Conservation (phyloP, 768 basidiomycete species). For the Psilocybe subaeruginosa region DNA sequence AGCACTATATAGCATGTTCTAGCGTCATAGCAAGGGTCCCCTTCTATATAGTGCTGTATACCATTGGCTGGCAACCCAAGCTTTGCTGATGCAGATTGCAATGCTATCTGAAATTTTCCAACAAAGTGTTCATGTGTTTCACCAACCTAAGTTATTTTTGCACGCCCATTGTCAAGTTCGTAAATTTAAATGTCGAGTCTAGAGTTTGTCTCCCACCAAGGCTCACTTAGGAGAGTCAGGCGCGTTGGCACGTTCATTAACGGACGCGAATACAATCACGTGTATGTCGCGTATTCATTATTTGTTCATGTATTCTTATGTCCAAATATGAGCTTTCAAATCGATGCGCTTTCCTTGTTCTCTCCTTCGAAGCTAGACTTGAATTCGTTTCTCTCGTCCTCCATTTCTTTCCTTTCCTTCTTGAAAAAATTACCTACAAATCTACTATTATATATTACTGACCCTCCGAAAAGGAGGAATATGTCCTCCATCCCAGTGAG, state of each 20-base stretch:
- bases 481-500: slow-evolving; percentile 41
- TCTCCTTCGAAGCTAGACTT: slow-evolving; percentile 7
- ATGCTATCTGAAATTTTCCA: too few species aligned
- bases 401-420: not conserved
- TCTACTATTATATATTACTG: slow-evolving; percentile 2
- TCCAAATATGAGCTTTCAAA: slow-evolving; percentile 19
- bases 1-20: too few species aligned
- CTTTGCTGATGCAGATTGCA: too few species aligned
- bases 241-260: not conserved
- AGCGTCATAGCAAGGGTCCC: too few species aligned
- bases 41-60: too few species aligned
- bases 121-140: too few species aligned
- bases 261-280: slow-evolving; percentile 16
- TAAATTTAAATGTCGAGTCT: too few species aligned
- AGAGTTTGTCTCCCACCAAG: too few species aligned
- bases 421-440: slow-evolving; percentile 15
- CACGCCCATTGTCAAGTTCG: too few species aligned
- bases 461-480: slow-evolving; percentile 19
- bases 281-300: slow-evolving; percentile 25
- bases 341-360: slow-evolving; percentile 17
- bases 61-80: too few species aligned
- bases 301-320: slow-evolving; percentile 22
- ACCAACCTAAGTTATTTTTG: too few species aligned
- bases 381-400: not conserved
- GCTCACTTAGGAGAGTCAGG: not conserved